Base-by-base conservation (phyloP, 75 land plant genomes). In the Pinus taeda region DNA sequence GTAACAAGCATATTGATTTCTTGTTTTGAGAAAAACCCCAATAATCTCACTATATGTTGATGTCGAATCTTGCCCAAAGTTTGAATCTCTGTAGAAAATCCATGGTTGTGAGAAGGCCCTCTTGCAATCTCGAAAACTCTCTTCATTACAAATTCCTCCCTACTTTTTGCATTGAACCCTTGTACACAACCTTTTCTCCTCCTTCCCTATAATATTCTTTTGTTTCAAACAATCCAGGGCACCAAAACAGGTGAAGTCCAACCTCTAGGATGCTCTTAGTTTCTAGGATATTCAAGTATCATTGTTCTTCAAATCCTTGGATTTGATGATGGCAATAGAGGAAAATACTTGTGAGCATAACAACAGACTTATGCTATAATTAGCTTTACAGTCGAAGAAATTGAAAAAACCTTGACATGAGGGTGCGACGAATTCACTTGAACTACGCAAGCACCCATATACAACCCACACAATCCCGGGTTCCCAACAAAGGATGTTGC, bases 181-280 rank as follows among this genome's bases (percentile, higher is more conserved):
- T 87, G 83, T 96, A 96, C n/a, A 96, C 99, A 39, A 87, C 83
- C 63, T 97, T 97, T 18, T 97, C 94, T 4, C 99, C 99, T 56
- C 99, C 77, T 91, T 87, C 6, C 99, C 99, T 21, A 96, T 96
- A 96, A 58, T 26, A 26, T 26, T 26, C 26, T 26, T 26, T 26
- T 26, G 26, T 26, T 26, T 26, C 26, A 26, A 26, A 77, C 94
- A 93, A 15, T 90, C 90, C 22, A 96, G 70, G 39, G 93, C 99
- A 75, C 93, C 89, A 59, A 77, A 81, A 11, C 81, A 91, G 29
- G 83, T 85, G 83, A 93, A 93, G n/a, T 88, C 90, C 59, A 96
- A 81, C 75, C 91, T 75, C 77, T 92, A 95, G 82, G 89, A 96
- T 2, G 93, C 88, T 9, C 95, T 94, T 53, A 93, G 83, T 83